Evolutionary conservation across 768 basidiomycete species (phyloP).

Genomic region (Pleurotus citrinopileatus): DNA sequence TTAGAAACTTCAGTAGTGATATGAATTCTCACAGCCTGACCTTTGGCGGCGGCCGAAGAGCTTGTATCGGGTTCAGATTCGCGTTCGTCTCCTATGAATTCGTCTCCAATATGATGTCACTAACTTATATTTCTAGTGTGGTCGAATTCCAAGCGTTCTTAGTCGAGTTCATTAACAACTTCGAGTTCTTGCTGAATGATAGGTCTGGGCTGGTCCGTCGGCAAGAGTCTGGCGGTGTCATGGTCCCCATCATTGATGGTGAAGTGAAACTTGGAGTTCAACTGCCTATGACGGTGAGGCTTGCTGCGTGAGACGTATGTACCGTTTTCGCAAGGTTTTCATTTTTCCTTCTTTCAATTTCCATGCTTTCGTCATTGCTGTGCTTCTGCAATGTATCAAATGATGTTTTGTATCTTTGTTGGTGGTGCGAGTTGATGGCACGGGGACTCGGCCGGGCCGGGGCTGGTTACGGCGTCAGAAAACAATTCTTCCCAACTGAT

Average conservation of each 20-base stretch:
- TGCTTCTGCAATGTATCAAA: no score
- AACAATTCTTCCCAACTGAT: no score
- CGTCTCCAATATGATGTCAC: no score
- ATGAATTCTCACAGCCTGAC: conserved; percentile 46
- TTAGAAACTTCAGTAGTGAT: background rate
- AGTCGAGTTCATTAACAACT: conserved; percentile 56
- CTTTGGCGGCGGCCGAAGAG: conserved; percentile 44
- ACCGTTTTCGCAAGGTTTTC: no score
- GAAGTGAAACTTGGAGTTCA: conserved; percentile 43
- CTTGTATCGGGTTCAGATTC: conserved; percentile 51
- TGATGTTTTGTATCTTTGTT: no score
- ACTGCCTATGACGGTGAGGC: conserved; percentile 35
- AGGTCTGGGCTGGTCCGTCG: conserved; percentile 39
- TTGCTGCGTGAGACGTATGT: conserved; percentile 28
- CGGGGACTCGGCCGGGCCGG: no score
- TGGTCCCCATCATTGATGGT: conserved; percentile 46
- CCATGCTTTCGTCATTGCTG: no score
- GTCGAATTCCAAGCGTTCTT: conserved; percentile 58
- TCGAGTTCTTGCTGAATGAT: conserved; percentile 46
- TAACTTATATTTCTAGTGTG: no score
- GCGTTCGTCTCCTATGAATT: conserved; percentile 20
- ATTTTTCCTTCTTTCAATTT: no score
- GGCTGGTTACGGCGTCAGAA: no score
- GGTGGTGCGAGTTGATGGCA: no score
- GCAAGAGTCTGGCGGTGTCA: conserved; percentile 40